Percentiles rank a stretch among this genome's conserved stretches.
These are phyloP conservation scores for Hanseniaspora nectarophila DNA, from an alignment of 805 yeast species.

Conservation along the genomic window DNA sequence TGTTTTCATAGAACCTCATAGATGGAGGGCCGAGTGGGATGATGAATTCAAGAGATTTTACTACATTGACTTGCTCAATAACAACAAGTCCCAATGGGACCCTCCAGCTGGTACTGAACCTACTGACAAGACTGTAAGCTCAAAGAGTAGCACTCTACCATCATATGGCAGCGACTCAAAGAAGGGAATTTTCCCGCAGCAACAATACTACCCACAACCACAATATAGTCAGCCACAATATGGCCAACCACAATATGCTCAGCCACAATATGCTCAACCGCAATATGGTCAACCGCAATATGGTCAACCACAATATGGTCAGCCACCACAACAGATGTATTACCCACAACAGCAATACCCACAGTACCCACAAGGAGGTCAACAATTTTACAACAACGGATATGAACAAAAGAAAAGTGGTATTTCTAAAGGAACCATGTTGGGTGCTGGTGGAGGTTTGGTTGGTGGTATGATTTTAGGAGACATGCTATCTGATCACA, in stretches of 20 bases:
- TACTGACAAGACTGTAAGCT: background rate
- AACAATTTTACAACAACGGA: slow-evolving; percentile 19
- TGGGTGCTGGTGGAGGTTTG: slow-evolving; percentile 50
- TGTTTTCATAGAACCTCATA: slow-evolving; percentile 45
- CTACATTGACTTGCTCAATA: slow-evolving; percentile 53
- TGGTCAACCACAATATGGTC: slow-evolving; percentile 27
- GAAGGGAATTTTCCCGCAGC: slow-evolving; percentile 14
- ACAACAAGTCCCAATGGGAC: slow-evolving; percentile 84
- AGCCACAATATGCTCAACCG: slow-evolving; percentile 21
- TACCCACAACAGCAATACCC: slow-evolving; percentile 4
- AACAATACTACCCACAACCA: slow-evolving; percentile 13
- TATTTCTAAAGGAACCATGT: slow-evolving; percentile 30
- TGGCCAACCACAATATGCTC: slow-evolving; percentile 14
- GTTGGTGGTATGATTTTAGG: slow-evolving; percentile 49
- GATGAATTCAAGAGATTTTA: slow-evolving; percentile 62
- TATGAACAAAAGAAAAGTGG: slow-evolving; percentile 26
- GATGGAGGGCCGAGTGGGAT: slow-evolving; percentile 68
- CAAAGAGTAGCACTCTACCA: slow-evolving; percentile 16
- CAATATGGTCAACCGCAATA: slow-evolving; percentile 18
- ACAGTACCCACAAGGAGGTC: slow-evolving; percentile 27
- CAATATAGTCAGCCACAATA: slow-evolving; percentile 24
- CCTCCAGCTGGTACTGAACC: slow-evolving; percentile 50
- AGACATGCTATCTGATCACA: slow-evolving; percentile 28
- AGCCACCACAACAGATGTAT: background rate
- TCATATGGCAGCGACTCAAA: slow-evolving; percentile 8